phyloP scores from a whole-genome alignment of 2,329 filamentous ascomycete species.

The Cercospora sojina region DNA sequence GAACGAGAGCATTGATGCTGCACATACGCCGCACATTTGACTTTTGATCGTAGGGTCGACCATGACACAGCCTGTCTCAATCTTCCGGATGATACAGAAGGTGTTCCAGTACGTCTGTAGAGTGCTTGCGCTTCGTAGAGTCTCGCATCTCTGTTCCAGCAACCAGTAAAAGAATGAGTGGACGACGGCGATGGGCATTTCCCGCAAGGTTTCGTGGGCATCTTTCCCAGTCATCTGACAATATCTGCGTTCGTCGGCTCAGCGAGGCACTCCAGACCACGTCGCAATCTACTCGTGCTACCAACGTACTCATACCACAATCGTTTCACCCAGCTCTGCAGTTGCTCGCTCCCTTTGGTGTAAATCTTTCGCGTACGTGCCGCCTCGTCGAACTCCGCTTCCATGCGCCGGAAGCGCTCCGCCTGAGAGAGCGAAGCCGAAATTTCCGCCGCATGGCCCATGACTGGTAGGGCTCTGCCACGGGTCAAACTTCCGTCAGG shows the following conservation, averaged over 20 bases:
- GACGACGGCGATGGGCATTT: neutral
- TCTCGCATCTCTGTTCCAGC: constrained; percentile 3
- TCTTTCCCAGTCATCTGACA: constrained; percentile 2
- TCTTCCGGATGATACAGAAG: neutral
- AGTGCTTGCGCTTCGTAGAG: neutral
- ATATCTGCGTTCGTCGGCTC: neutral
- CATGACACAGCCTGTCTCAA: neutral
- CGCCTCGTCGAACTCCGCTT: constrained; percentile 2
- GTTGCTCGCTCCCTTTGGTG: neutral
- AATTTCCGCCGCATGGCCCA: neutral
- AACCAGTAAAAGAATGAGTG: constrained; percentile 6
- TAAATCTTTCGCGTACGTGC: constrained; percentile 1
- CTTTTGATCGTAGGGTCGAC: constrained; percentile 1
- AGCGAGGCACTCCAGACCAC: neutral
- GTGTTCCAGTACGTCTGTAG: constrained; percentile 4
- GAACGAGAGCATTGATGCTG: neutral
- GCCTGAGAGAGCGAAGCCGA: neutral
- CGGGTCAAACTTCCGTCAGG: neutral
- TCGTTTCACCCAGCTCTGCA: neutral
- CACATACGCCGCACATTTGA: constrained; percentile 5
- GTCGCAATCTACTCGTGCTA: constrained; percentile 1
- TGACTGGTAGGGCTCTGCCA: neutral
- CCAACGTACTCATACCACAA: neutral
- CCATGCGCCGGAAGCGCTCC: constrained; percentile 1
- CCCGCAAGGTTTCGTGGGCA: neutral